Conservation (phyloP, 768 basidiomycete genomes). For the Paxillus ammoniavirescens region DNA sequence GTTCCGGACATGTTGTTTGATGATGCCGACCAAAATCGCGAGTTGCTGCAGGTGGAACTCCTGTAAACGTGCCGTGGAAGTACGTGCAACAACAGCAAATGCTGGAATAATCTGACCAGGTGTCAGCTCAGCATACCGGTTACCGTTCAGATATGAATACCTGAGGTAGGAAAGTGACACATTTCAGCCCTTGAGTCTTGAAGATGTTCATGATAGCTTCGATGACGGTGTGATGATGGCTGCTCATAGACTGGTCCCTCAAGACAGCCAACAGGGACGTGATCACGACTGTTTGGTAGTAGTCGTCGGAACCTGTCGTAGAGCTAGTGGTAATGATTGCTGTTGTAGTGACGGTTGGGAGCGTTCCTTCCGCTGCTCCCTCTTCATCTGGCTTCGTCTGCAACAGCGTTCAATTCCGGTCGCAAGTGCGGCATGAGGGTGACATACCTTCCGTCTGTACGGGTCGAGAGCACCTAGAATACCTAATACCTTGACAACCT, state of each 20-base stretch:
- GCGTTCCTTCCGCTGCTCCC: conserved; percentile 53
- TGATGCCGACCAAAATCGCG: conserved; percentile 91
- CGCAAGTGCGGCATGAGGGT: not conserved
- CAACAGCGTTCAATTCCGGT: conserved; percentile 7
- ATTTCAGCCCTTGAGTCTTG: conserved; percentile 96
- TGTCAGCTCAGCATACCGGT: conserved; percentile 8
- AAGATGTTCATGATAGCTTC: conserved; percentile 99
- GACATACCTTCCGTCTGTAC: conserved; percentile 82
- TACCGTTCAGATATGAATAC: conserved; percentile 36
- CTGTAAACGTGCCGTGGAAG: conserved; percentile 77
- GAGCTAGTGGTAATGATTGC: conserved; percentile 62
- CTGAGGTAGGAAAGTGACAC: conserved; percentile 92
- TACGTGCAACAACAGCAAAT: conserved; percentile 84
- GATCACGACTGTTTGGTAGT: conserved; percentile 96
- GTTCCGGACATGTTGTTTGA: conserved; percentile 95
- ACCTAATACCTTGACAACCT: conserved; percentile 93
- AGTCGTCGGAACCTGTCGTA: conserved; percentile 80
- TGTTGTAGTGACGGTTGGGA: conserved; percentile 66
- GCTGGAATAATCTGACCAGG: conserved; percentile 83
- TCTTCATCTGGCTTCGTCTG: conserved; percentile 67
- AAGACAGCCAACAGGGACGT: conserved; percentile 82
- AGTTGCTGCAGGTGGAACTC: conserved; percentile 95
- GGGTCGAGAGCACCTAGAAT: conserved; percentile 96
- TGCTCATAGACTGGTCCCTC: conserved; percentile 83
- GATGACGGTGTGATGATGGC: conserved; percentile 89